Conservation (phyloP, 2,329 filamentous ascomycete genomes). For the Penicillium polonicum region DNA sequence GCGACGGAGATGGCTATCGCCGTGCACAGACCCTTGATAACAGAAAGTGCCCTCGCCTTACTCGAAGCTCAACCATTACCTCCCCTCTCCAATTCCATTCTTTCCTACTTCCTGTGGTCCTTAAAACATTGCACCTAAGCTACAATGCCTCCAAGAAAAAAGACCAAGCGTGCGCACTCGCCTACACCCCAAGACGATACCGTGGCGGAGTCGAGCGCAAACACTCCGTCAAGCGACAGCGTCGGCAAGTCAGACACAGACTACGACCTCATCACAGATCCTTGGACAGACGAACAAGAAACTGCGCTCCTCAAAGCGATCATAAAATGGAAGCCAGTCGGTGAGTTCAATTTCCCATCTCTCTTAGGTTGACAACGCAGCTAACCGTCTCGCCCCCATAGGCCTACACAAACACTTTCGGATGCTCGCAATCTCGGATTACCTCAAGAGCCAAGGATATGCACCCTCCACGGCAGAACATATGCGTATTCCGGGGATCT, state of each 20-base stretch:
- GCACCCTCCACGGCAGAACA: slow-evolving; percentile 65
- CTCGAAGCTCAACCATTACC: slow-evolving; percentile 1
- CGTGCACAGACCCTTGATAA: slow-evolving; percentile 29
- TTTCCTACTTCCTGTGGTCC: neutral
- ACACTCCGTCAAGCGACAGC: slow-evolving; percentile 33
- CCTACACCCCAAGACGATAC: slow-evolving; percentile 31
- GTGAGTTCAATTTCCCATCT: slow-evolving; percentile 48
- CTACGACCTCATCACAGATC: slow-evolving; percentile 60
- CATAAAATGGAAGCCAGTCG: slow-evolving; percentile 94
- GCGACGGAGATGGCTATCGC: slow-evolving; percentile 20
- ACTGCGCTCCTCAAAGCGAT: slow-evolving; percentile 90
- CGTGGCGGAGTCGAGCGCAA: slow-evolving; percentile 27
- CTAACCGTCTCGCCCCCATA: slow-evolving; percentile 9
- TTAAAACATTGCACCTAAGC: neutral
- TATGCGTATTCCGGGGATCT: slow-evolving; percentile 86
- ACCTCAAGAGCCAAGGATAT: slow-evolving; percentile 77
- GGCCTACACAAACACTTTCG: slow-evolving; percentile 93
- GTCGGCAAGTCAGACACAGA: slow-evolving; percentile 37
- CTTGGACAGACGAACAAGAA: slow-evolving; percentile 95
- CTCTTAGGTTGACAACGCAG: neutral
- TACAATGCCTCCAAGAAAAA: slow-evolving; percentile 58
- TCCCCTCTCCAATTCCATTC: neutral
- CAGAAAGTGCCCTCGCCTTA: slow-evolving; percentile 13
- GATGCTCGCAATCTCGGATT: slow-evolving; percentile 80
- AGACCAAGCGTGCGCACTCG: slow-evolving; percentile 50